Conservation (phyloP, 2,329 filamentous ascomycete species). For the Arachnomyces sp. region DNA sequence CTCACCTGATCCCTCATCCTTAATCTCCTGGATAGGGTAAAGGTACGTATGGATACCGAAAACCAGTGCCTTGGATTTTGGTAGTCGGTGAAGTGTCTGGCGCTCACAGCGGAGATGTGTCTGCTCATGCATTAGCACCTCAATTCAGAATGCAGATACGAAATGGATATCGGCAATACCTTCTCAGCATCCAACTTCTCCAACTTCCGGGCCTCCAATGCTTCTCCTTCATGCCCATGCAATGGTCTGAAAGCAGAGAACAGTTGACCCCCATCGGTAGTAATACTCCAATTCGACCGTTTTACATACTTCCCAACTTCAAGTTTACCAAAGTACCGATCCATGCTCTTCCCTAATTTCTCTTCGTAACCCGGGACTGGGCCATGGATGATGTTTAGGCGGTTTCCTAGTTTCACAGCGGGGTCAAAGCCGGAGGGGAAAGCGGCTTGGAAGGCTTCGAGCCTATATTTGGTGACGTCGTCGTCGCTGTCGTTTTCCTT, state of each 20-base stretch:
- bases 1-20: conserved; percentile 48
- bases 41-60: conserved; percentile 58
- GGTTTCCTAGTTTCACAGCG: conserved; percentile 44
- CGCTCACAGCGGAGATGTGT: conserved; percentile 49
- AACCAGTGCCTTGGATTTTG: conserved; percentile 44
- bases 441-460: conserved; percentile 49
- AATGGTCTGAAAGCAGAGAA: conserved; percentile 32
- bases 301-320: conserved; percentile 48
- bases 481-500: conserved; percentile 13
- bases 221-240: conserved; percentile 22
- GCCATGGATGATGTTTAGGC: conserved; percentile 47
- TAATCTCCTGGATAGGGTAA: conserved; percentile 48
- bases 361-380: conserved; percentile 51
- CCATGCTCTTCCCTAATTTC: conserved; percentile 53
- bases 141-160: conserved; percentile 8
- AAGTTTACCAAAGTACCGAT: conserved; percentile 50
- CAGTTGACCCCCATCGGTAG: conserved; percentile 26
- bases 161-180: conserved; percentile 16
- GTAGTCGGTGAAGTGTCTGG: conserved; percentile 54
- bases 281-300: conserved; percentile 45
- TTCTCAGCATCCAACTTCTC: conserved; percentile 40
- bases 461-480: conserved; percentile 39
- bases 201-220: conserved; percentile 17
- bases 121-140: conserved; percentile 15
- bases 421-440: conserved; percentile 54